phyloP scores from a whole-genome alignment of 2,329 filamentous ascomycete genomes.

The Leptographium galeiforme region DNA sequence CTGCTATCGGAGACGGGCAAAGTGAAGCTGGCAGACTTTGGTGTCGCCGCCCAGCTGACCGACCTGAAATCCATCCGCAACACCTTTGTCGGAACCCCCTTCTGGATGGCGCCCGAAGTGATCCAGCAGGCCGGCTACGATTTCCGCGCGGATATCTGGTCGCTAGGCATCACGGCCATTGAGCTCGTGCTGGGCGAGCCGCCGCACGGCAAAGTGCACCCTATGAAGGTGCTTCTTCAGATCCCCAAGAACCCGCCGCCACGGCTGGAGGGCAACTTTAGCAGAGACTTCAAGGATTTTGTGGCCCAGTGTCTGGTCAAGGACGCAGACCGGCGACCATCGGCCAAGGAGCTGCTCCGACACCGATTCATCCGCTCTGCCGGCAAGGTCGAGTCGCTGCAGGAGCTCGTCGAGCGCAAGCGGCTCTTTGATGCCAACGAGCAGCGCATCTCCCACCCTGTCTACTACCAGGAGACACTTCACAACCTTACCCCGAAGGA shows the following conservation, averaged over 20 bases:
- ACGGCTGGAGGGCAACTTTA: constrained; percentile 72
- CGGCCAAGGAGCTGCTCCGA: constrained; percentile 73
- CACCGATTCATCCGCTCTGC: constrained; percentile 81
- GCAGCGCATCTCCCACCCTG: constrained; percentile 54
- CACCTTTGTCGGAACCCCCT: constrained; percentile 94
- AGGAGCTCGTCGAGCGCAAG: constrained; percentile 73
- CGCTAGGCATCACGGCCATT: constrained; percentile 79
- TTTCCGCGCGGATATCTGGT: constrained; percentile 91
- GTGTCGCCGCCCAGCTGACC: constrained; percentile 88
- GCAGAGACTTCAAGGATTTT: constrained; percentile 88
- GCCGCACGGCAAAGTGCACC: constrained; percentile 73
- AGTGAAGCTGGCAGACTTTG: constrained; percentile 94
- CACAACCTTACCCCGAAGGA: constrained; percentile 52
- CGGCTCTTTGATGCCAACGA: constrained; percentile 70
- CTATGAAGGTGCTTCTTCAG: constrained; percentile 86
- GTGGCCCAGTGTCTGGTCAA: constrained; percentile 83
- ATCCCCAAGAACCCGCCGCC: constrained; percentile 84
- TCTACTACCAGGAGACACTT: constrained; percentile 90
- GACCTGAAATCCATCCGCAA: constrained; percentile 97
- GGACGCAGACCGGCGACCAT: constrained; percentile 71
- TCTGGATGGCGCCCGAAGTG: constrained; percentile 94
- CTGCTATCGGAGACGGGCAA: constrained; percentile 82
- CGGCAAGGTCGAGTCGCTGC: constrained; percentile 75
- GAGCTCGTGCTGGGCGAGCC: constrained; percentile 82
- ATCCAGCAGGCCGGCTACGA: constrained; percentile 76